Evolutionary conservation across 306 rosid genomes (phyloP), one percentile per base, ranked within the genome.

Genomic region (Medicago lupulina): DNA sequence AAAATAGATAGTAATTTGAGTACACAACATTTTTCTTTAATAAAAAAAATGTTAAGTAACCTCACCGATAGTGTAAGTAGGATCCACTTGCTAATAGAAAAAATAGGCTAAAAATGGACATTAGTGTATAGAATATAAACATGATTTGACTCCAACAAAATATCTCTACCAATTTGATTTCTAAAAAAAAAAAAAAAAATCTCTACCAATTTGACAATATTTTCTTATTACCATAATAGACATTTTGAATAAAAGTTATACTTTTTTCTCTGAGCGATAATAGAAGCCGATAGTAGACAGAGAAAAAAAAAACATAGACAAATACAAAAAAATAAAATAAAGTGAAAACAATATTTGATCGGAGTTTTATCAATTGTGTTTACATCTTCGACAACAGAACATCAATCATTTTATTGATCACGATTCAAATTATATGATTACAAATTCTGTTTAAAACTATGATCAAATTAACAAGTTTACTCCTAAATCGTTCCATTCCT

Each of bases 161-260:
- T 38, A 16, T 63, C 69, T 63, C n/a, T n/a, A 38, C 11, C 67
- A 62, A 62, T 62, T 62, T 62, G 44, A 62, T n/a, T n/a, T n/a
- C n/a, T n/a, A n/a, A n/a, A n/a, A n/a, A n/a, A n/a, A n/a, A n/a
- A n/a, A n/a, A n/a, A 63, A 38, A 63, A 63, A 16, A 16, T 63
- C 69, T 63, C n/a, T n/a, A 38, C 11, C 67, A 62, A 62, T 62
- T 62, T 62, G 44, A 62, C 44, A 62, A 31, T 34, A 15, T 34
- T 34, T 31, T 38, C 67, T 31, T 31, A 31, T 19, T 21, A 31
- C 13, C 13, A 36, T 62, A 62, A 6, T 31, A 34, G 43, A 62
- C 1, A 62, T 34, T 62, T 46, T 4, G 13, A 61, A 7, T 34
- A n/a, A 46, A 46, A 46, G 51, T 43, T 43, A 4, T 43, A 43